These are phyloP conservation scores for Microsporum canis DNA, from an alignment of 2,329 filamentous ascomycete species.

Conservation along the genomic window DNA sequence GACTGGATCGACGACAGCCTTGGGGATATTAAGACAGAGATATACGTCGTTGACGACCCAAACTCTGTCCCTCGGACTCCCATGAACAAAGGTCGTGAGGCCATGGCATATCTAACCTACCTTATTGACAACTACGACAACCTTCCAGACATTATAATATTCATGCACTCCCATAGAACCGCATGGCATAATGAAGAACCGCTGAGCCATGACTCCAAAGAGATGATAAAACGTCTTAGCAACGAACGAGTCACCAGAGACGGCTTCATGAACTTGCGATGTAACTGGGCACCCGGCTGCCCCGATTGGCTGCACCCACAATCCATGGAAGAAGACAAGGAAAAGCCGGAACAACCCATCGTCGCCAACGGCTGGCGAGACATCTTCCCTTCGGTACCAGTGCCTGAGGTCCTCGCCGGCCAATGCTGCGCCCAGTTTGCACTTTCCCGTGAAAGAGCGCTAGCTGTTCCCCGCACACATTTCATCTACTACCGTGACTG, in stretches of 20 bases:
- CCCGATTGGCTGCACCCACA: conserved; percentile 47
- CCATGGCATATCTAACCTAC: conserved; percentile 52
- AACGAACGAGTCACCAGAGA: conserved; percentile 40
- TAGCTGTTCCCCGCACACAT: conserved; percentile 40
- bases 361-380: conserved; percentile 39
- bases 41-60: conserved; percentile 45
- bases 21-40: conserved; percentile 36
- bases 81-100: conserved; percentile 51
- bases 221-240: conserved; percentile 42
- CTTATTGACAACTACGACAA: conserved; percentile 52
- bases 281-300: conserved; percentile 48
- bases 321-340: conserved; percentile 27
- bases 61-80: conserved; percentile 41
- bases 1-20: conserved; percentile 45
- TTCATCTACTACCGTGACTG: conserved; percentile 51
- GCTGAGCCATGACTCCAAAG: conserved; percentile 39
- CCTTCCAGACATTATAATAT: conserved; percentile 48
- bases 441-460: conserved; percentile 46
- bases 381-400: conserved; percentile 35
- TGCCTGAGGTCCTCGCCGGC: conserved; percentile 44
- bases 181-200: conserved; percentile 52
- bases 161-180: conserved; percentile 47
- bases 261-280: conserved; percentile 52
- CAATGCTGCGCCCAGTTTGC: conserved; percentile 57
- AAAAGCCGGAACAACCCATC: conserved; percentile 38